Conservation (phyloP, 352 stramenopile species). For the Pilasporangium apinafurcum region DNA sequence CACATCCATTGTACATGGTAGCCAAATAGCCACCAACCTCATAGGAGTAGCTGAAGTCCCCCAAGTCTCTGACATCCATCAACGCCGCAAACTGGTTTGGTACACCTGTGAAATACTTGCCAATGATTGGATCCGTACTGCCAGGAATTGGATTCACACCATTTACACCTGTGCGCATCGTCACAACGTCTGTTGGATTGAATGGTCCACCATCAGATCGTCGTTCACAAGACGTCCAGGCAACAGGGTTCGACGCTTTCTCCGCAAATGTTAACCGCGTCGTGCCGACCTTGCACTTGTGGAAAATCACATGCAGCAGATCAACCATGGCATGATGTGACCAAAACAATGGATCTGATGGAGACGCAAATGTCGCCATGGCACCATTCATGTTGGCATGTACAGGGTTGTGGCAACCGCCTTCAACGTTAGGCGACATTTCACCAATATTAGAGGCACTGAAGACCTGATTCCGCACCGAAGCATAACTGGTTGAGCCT, state of each 20-base stretch:
- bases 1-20: conserved; percentile 15
- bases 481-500: conserved; percentile 26
- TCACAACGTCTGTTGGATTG: conserved; percentile 28
- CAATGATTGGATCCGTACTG: conserved; percentile 25
- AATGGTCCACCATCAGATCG: conserved; percentile 25
- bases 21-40: conserved; percentile 26
- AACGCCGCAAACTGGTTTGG: conserved; percentile 30
- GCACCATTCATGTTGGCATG: conserved; percentile 36
- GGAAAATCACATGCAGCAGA: conserved; percentile 58
- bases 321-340: conserved; percentile 68
- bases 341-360: conserved; percentile 67
- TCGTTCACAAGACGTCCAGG: conserved; percentile 37
- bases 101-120: conserved; percentile 29
- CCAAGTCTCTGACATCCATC: conserved; percentile 39
- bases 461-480: conserved; percentile 43
- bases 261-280: conserved; percentile 32
- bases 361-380: conserved; percentile 45
- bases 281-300: conserved; percentile 58
- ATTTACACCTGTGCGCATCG: conserved; percentile 32
- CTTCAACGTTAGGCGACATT: conserved; percentile 38
- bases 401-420: conserved; percentile 50
- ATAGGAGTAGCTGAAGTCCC: conserved; percentile 50
- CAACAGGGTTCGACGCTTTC: conserved; percentile 34
- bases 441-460: conserved; percentile 38
- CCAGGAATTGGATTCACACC: conserved; percentile 27